Percentiles rank a stretch among this genome's conserved stretches.
Conservation (phyloP, 169 alveolate genomes). For the Cystoisospora suis region DNA sequence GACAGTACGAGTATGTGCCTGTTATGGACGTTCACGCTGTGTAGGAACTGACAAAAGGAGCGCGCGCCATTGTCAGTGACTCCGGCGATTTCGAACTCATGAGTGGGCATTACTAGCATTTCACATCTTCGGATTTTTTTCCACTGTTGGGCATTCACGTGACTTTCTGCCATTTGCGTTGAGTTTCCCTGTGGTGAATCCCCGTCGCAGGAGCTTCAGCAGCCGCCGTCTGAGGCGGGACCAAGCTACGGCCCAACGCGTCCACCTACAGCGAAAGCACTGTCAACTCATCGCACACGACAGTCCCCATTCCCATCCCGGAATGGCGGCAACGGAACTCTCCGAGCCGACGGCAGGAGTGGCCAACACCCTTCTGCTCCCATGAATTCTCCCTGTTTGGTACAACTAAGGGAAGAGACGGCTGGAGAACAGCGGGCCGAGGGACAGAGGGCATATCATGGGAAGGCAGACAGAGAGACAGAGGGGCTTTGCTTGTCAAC, state of each 20-base stretch:
- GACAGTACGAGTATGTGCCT: too few species aligned
- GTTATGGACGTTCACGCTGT: too few species aligned
- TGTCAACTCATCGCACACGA: neutral
- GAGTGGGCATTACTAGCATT: neutral
- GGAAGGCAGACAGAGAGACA: too few species aligned
- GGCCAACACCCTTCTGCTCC: too few species aligned
- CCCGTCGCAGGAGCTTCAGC: constrained; percentile 25
- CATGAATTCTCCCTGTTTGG: too few species aligned
- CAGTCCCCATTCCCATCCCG: neutral
- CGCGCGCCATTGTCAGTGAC: too few species aligned
- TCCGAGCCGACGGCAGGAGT: neutral
- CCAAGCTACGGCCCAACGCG: constrained; percentile 11
- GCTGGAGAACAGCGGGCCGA: too few species aligned
- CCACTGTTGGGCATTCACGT: neutral
- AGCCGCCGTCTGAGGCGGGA: constrained; percentile 38
- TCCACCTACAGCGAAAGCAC: neutral
- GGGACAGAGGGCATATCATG: too few species aligned
- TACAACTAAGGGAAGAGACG: too few species aligned
- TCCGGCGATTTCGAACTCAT: too few species aligned
- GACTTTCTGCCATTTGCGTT: neutral
- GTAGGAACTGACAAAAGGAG: too few species aligned
- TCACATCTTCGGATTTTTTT: neutral
- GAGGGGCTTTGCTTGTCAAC: too few species aligned
- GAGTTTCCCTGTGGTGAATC: neutral
- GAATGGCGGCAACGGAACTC: neutral